Conservation (phyloP, 306 rosid species). For the Vigna radiata region DNA sequence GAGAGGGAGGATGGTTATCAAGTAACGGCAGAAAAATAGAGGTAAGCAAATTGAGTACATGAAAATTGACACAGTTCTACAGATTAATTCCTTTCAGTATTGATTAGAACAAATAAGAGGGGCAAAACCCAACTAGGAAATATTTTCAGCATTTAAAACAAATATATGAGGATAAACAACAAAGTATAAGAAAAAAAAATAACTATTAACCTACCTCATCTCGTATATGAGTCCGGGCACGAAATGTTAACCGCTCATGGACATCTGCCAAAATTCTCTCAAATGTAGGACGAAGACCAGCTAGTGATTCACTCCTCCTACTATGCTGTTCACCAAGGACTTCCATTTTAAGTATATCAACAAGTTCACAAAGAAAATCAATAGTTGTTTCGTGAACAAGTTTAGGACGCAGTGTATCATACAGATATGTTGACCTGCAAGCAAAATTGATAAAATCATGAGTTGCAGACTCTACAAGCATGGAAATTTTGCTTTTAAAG, state of each 20-base stretch:
- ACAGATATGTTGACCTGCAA: slow-evolving; percentile 88
- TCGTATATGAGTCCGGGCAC: slow-evolving; percentile 91
- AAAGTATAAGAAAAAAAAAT: slow-evolving; percentile 3
- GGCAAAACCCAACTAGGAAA: slow-evolving; percentile 22
- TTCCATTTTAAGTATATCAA: slow-evolving; percentile 93
- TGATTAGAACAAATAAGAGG: slow-evolving; percentile 19
- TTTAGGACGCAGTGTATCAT: slow-evolving; percentile 93
- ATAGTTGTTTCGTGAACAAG: slow-evolving; percentile 95
- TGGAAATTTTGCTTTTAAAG: slow-evolving; percentile 21
- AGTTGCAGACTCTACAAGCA: slow-evolving; percentile 8
- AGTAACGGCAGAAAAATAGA: neutral
- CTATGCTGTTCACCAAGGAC: slow-evolving; percentile 84
- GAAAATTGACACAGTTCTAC: slow-evolving; percentile 16
- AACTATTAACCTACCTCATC: slow-evolving; percentile 76
- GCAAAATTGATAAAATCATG: slow-evolving; percentile 36
- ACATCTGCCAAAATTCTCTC: slow-evolving; percentile 97
- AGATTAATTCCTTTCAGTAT: slow-evolving; percentile 12
- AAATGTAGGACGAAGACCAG: slow-evolving; percentile 86
- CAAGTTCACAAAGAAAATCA: slow-evolving; percentile 94
- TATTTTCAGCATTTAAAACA: neutral
- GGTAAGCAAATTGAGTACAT: neutral
- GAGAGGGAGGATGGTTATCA: neutral
- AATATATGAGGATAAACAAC: neutral
- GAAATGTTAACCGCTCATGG: slow-evolving; percentile 94
- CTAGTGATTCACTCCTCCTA: slow-evolving; percentile 81